A percentile compares a stretch with the other conserved stretches of the same genome.
These are phyloP conservation scores for Nakaseomyces kungkrabaensis DNA, from an alignment of 1,139 yeast species.

Conservation along the genomic window DNA sequence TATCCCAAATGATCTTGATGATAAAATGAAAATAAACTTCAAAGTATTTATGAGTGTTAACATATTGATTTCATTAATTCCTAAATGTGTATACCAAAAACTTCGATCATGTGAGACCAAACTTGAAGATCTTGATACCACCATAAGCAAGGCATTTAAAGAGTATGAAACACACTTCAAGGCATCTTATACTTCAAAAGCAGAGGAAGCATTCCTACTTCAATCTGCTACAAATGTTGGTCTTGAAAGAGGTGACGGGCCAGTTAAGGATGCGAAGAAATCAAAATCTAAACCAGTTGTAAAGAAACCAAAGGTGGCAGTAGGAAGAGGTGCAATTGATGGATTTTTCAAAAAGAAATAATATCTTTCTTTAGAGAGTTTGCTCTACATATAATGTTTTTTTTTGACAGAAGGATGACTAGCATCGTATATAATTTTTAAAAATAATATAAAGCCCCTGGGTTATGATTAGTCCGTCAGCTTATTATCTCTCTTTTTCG, in stretches of 20 bases:
- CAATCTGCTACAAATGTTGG: conserved; percentile 24
- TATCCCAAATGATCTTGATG: conserved; percentile 16
- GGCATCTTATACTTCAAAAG: conserved; percentile 7
- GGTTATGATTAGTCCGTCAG: too few species aligned
- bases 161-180: conserved; percentile 10
- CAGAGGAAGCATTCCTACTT: conserved; percentile 19
- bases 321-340: conserved; percentile 56
- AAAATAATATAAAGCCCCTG: too few species aligned
- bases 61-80: conserved; percentile 24
- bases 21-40: conserved; percentile 11
- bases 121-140: background rate
- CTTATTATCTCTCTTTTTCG: too few species aligned
- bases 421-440: too few species aligned
- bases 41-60: conserved; percentile 19
- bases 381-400: background rate
- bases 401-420: too few species aligned
- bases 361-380: background rate
- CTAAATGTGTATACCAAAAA: conserved; percentile 15
- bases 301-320: conserved; percentile 36
- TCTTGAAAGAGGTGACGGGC: conserved; percentile 7
- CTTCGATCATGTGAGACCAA: conserved; percentile 7
- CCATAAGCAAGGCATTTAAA: conserved; percentile 9
- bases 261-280: conserved; percentile 9
- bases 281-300: conserved; percentile 17
- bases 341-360: conserved; percentile 40